Conservation (phyloP, 495 filamentous ascomycete genomes). For the Podospora appendiculata region DNA sequence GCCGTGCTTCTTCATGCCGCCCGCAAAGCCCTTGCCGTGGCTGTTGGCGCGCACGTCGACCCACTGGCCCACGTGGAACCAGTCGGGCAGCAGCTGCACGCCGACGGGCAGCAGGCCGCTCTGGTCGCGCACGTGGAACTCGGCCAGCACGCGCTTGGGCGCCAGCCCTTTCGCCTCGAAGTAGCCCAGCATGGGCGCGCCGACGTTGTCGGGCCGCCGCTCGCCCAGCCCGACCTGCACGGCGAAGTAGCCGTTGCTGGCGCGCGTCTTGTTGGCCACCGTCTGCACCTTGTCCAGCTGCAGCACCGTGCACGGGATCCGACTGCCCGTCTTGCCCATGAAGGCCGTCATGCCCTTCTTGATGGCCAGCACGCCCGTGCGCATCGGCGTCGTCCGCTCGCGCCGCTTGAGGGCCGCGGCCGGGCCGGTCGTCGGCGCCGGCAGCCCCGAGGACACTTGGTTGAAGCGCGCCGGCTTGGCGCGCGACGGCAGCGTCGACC, state of each 20-base stretch:
- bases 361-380: constrained; percentile 72
- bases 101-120: constrained; percentile 67
- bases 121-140: constrained; percentile 79
- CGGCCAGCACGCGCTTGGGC: constrained; percentile 72
- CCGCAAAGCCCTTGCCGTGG: constrained; percentile 85
- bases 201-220: constrained; percentile 67
- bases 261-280: constrained; percentile 70
- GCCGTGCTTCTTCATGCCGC: constrained; percentile 94
- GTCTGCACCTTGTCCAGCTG: constrained; percentile 91
- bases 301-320: constrained; percentile 82
- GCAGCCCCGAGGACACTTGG: constrained; percentile 39
- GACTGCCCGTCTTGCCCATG: constrained; percentile 69
- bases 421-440: constrained; percentile 59
- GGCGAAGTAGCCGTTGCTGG: constrained; percentile 81
- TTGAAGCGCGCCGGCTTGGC: constrained; percentile 41
- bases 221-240: constrained; percentile 82
- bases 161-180: constrained; percentile 69
- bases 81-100: constrained; percentile 63
- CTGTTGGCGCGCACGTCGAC: constrained; percentile 75
- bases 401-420: constrained; percentile 76
- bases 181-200: constrained; percentile 74
- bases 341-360: constrained; percentile 96
- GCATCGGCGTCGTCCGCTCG: constrained; percentile 64
- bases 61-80: constrained; percentile 86
- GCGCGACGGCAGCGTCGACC: constrained; percentile 36